These are phyloP conservation scores for Kwoniella europaea DNA, from an alignment of 768 basidiomycete genomes.

Conservation along the genomic window DNA sequence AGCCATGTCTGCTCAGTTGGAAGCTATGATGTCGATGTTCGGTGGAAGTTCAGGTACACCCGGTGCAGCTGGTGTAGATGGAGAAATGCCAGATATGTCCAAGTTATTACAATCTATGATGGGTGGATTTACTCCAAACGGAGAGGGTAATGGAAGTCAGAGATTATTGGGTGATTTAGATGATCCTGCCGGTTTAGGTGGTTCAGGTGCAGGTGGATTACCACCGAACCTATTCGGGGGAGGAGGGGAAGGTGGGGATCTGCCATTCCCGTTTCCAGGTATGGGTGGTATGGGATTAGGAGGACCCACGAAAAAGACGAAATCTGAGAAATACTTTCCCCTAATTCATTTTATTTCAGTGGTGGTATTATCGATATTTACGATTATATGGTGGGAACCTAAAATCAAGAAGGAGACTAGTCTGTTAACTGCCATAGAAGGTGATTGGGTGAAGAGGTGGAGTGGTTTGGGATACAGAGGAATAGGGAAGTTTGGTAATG, in stretches of 20 bases:
- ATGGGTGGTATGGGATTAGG: slow-evolving; percentile 27
- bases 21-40: slow-evolving; percentile 51
- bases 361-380: slow-evolving; percentile 42
- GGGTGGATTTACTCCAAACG: slow-evolving; percentile 22
- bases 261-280: slow-evolving; percentile 29
- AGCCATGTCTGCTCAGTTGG: slow-evolving; percentile 45
- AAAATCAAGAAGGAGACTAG: slow-evolving; percentile 5
- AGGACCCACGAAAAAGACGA: slow-evolving; percentile 27
- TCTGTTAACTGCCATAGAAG: slow-evolving; percentile 1
- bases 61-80: slow-evolving; percentile 7
- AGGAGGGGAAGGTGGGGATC: slow-evolving; percentile 8
- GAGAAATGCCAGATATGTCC: slow-evolving; percentile 44
- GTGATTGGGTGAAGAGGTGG: slow-evolving; percentile 5
- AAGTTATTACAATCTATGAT: slow-evolving; percentile 45
- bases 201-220: slow-evolving; percentile 21
- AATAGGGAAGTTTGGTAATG: slow-evolving; percentile 23
- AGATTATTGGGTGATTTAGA: slow-evolving; percentile 47
- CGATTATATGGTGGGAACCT: slow-evolving; percentile 57
- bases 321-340: slow-evolving; percentile 45
- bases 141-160: slow-evolving; percentile 3
- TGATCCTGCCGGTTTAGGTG: slow-evolving; percentile 47
- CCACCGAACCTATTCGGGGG: slow-evolving; percentile 22
- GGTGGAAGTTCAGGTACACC: slow-evolving; percentile 28
- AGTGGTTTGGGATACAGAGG: slow-evolving; percentile 20
- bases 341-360: slow-evolving; percentile 52